Evolutionary conservation across 2,329 filamentous ascomycete species (phyloP), one percentile per base, ranked within the genome.

Genomic region (Trichoderma sp.): DNA sequence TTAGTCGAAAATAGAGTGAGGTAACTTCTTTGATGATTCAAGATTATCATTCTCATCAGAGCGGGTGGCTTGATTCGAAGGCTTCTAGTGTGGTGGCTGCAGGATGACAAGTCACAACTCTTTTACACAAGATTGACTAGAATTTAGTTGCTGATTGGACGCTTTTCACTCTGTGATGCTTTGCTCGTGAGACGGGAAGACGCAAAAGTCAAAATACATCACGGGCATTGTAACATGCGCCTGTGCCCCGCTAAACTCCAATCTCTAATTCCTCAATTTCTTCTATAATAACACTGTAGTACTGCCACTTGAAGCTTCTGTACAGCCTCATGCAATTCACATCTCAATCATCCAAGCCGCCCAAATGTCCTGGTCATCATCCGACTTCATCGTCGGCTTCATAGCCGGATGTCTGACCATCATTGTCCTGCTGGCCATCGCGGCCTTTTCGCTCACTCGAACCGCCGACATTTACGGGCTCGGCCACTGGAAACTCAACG

Each of bases 401-500:
- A 2, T 23, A 4, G 64, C 50, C 26, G 64, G 64, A 67, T 67
- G 64, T 15, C 50, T 34, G 8, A 36, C 64, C 15, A 15, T 67
- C 9, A 3, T 58, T 32, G 11, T 67, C 23, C 30, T 67, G 20
- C 64, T 67, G 9, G 50, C 20, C 15, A 2, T 67, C 20, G 64
- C 13, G 32, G 64, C 50, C 50, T 15, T 57, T 28, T 30, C 50
- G 6, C 30, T 67, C 5, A 58, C 34, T 32, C 34, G 32, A 2
- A 30, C 64, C 11, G 34, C 23, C 32, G 79, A 80, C 64, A 72
- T 79, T 13, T 89, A 89, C 73, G 84, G 84, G 1, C 79, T 89
- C 7, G 85, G 86, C 20, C 88, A 89, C 81, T 88, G 86, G 73
- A 84, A 86, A 73, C 82, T 89, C 63, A 88, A 89, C 74, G 73